phyloP scores from a whole-genome alignment of 805 yeast species.

The Metschnikowia amazonensis region DNA sequence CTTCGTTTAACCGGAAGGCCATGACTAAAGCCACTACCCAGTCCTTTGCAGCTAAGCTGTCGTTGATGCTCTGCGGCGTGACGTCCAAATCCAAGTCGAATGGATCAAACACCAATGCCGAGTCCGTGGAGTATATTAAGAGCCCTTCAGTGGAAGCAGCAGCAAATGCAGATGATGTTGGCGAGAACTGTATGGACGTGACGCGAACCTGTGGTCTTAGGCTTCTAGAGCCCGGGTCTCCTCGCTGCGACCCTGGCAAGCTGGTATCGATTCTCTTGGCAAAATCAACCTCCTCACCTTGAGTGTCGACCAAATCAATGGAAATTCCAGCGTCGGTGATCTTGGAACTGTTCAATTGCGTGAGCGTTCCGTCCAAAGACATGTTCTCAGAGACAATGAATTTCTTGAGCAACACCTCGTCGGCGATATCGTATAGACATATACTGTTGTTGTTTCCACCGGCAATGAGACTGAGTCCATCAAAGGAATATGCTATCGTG shows the following conservation, averaged over 20 bases:
- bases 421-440: slow-evolving; percentile 85
- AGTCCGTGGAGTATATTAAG: slow-evolving; percentile 75
- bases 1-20: slow-evolving; percentile 91
- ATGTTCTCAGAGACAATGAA: slow-evolving; percentile 85
- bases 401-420: slow-evolving; percentile 78
- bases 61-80: slow-evolving; percentile 73
- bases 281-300: slow-evolving; percentile 80
- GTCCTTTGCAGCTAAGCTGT: slow-evolving; percentile 53
- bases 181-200: slow-evolving; percentile 75
- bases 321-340: slow-evolving; percentile 84
- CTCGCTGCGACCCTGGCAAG: slow-evolving; percentile 82
- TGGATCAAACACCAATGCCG: slow-evolving; percentile 78
- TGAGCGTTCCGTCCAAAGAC: slow-evolving; percentile 85
- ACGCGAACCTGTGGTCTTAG: slow-evolving; percentile 82
- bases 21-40: slow-evolving; percentile 79
- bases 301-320: slow-evolving; percentile 72
- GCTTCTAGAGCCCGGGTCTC: slow-evolving; percentile 71
- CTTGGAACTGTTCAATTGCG: slow-evolving; percentile 70
- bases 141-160: slow-evolving; percentile 96
- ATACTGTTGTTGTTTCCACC: slow-evolving; percentile 92
- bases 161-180: slow-evolving; percentile 85
- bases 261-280: slow-evolving; percentile 74
- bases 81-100: slow-evolving; percentile 90
- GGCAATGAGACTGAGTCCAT: slow-evolving; percentile 82
- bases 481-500: slow-evolving; percentile 79